A percentile compares a stretch with the other conserved stretches of the same genome.
These are phyloP conservation scores for Bonia amplexicaulis DNA, from an alignment of 176 grass and related monocot species.

Conservation along the genomic window DNA sequence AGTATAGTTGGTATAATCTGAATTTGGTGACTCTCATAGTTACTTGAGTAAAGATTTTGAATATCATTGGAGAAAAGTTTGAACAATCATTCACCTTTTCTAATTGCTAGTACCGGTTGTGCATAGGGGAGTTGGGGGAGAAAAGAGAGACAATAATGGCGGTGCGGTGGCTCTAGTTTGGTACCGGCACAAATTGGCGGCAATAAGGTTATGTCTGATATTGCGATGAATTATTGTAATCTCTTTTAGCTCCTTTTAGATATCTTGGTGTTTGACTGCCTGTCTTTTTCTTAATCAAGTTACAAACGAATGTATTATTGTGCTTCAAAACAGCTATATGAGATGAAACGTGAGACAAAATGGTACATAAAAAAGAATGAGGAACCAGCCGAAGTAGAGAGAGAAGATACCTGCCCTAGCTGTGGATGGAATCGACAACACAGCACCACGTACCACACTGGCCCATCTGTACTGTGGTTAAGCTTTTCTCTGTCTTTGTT, in stretches of 20 bases:
- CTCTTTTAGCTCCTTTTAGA: not conserved
- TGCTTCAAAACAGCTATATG: not conserved
- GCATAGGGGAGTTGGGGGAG: not conserved
- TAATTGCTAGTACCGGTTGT: too few relatives aligned
- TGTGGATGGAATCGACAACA: conserved; percentile 21
- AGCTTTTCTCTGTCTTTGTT: conserved; percentile 1
- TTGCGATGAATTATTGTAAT: not conserved
- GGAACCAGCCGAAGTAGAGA: not conserved
- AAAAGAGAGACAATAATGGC: not conserved
- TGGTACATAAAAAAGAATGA: not conserved
- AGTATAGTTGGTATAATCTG: too few relatives aligned
- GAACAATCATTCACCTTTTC: too few relatives aligned
- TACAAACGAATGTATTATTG: not conserved
- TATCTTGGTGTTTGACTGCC: not conserved
- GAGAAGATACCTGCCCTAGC: not conserved
- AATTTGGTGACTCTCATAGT: too few relatives aligned
- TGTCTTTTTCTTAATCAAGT: not conserved
- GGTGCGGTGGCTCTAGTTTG: not conserved
- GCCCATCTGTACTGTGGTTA: not conserved
- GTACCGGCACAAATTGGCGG: not conserved
- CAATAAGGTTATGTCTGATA: not conserved
- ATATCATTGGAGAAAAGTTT: too few relatives aligned
- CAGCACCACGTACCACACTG: not conserved
- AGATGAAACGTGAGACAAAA: not conserved
- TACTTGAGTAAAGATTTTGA: too few relatives aligned